Percentiles rank a stretch among this genome's conserved stretches.
Evolutionary conservation across 2,329 filamentous ascomycete species (phyloP).

Genomic region (Cladosporium sp.): DNA sequence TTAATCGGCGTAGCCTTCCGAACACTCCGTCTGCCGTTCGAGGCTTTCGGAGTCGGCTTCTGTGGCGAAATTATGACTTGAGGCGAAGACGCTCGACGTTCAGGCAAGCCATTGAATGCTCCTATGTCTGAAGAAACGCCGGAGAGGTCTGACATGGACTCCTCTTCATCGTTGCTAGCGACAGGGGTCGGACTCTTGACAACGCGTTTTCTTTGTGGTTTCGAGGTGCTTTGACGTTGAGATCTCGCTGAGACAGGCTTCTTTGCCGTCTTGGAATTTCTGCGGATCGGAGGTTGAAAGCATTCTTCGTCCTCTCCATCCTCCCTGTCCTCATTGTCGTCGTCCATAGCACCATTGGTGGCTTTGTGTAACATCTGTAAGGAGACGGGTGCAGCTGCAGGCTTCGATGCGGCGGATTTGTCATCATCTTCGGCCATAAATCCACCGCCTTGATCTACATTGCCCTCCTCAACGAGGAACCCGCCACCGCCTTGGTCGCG

Average conservation of each 20-base stretch:
- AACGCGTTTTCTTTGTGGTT: neutral
- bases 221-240: neutral
- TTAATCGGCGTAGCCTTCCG: conserved; percentile 26
- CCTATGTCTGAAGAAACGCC: conserved; percentile 3
- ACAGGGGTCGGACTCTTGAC: neutral
- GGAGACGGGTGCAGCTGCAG: conserved; percentile 23
- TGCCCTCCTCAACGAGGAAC: conserved; percentile 31
- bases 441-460: conserved; percentile 28
- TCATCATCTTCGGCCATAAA: conserved; percentile 37
- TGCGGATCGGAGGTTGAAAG: neutral
- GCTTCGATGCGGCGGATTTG: conserved; percentile 17
- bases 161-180: conserved; percentile 10
- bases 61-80: conserved; percentile 23
- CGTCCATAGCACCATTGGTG: conserved; percentile 27
- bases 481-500: conserved; percentile 31
- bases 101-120: neutral
- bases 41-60: conserved; percentile 9
- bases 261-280: neutral
- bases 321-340: conserved; percentile 12
- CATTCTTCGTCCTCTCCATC: conserved; percentile 8
- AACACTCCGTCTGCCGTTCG: conserved; percentile 4
- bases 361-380: conserved; percentile 23
- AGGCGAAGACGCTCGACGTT: conserved; percentile 18
- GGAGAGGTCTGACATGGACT: conserved; percentile 6
- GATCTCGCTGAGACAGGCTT: conserved; percentile 13